Conservation (phyloP, 2,329 filamentous ascomycete genomes). For the Aspergillus hortae region DNA sequence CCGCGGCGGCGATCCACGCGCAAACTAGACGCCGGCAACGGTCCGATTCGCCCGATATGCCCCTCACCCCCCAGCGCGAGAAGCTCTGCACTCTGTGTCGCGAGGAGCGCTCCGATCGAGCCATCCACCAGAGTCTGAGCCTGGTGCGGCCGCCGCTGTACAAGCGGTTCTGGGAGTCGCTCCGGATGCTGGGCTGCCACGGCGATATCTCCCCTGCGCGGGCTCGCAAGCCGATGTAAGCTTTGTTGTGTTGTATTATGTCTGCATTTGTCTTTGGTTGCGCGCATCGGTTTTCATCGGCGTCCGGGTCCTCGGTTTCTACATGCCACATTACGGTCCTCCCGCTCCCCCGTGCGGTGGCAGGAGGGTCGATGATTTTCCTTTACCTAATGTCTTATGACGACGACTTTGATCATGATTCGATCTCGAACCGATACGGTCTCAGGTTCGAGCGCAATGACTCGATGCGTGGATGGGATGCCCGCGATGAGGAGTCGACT, state of each 20-base stretch:
- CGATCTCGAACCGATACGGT: not conserved
- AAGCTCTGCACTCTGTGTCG: constrained; percentile 29
- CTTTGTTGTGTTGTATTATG: not conserved
- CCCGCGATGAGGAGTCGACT: not conserved
- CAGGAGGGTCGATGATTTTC: not conserved
- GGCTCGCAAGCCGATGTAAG: constrained; percentile 16
- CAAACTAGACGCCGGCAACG: constrained; percentile 31
- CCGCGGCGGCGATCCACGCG: constrained; percentile 35
- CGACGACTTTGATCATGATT: not conserved
- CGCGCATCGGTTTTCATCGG: too few relatives aligned
- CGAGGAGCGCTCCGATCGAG: constrained; percentile 24
- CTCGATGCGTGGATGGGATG: not conserved
- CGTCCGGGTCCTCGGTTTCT: too few relatives aligned
- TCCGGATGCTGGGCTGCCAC: constrained; percentile 24
- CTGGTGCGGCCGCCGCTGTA: constrained; percentile 19
- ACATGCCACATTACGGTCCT: not conserved
- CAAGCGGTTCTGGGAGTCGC: constrained; percentile 23
- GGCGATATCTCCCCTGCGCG: constrained; percentile 16
- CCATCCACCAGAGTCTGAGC: constrained; percentile 19
- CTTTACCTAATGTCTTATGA: not conserved
- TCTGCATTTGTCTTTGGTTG: not conserved
- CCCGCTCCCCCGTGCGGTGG: too few relatives aligned
- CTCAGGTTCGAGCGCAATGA: not conserved
- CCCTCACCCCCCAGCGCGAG: constrained; percentile 21
- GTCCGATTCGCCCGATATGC: constrained; percentile 25